Percentiles rank a stretch among this genome's conserved stretches.
These are phyloP conservation scores for Scopulariopsis brevicaulis DNA, from an alignment of 2,329 filamentous ascomycete species.

Conservation along the genomic window DNA sequence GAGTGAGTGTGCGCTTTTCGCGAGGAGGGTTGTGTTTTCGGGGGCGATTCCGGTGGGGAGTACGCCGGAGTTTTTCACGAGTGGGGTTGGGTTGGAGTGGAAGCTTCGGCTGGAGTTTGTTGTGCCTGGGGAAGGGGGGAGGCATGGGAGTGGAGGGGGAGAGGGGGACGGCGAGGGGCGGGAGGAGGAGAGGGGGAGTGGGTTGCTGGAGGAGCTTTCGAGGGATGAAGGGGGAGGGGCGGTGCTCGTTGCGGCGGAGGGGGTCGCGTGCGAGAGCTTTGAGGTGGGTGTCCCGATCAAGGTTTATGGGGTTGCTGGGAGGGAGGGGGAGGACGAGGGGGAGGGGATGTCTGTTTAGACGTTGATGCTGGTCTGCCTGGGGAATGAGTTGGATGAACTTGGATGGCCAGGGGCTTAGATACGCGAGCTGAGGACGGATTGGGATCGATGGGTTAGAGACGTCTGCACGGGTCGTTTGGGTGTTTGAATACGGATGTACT, in stretches of 20 bases:
- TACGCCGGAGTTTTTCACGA: conserved; percentile 88
- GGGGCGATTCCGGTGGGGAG: conserved; percentile 74
- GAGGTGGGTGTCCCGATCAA: conserved; percentile 76
- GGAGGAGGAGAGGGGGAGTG: conserved; percentile 19
- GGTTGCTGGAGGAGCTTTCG: conserved; percentile 68
- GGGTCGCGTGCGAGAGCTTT: conserved; percentile 76
- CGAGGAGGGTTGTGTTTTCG: conserved; percentile 66
- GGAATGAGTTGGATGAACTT: background rate
- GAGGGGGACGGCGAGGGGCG: background rate
- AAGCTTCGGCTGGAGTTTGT: conserved; percentile 87
- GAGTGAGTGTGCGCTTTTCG: conserved; percentile 75
- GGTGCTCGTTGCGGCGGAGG: conserved; percentile 67
- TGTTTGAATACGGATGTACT: no score
- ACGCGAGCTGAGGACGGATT: no score
- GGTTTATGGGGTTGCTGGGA: conserved; percentile 59
- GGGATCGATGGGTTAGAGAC: no score
- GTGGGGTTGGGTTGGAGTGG: conserved; percentile 79
- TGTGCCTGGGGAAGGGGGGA: conserved; percentile 44
- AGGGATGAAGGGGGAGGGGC: conserved; percentile 66
- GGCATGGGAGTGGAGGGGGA: background rate
- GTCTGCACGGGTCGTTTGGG: no score
- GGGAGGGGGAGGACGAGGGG: conserved; percentile 41
- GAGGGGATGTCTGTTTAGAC: conserved; percentile 18
- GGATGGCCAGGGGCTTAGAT: no score
- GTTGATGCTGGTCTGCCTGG: background rate